Base-by-base conservation (phyloP, 495 filamentous ascomycete species). In the Penicillium desertorum region DNA sequence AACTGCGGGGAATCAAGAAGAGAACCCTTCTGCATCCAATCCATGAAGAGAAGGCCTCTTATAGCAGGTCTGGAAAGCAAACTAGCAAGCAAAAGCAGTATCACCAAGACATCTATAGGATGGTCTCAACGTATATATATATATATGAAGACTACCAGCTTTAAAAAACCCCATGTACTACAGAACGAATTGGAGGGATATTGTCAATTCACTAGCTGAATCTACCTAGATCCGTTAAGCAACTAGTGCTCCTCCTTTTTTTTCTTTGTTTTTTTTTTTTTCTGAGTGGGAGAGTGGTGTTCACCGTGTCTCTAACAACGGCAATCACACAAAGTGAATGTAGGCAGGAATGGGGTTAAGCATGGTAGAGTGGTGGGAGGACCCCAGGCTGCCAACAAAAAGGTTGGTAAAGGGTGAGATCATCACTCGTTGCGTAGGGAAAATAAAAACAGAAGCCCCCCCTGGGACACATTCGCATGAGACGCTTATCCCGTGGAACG, bases 171-270 rank as follows among this genome's bases (percentile, higher is more conserved):
- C 43, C 11, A 32, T 9, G 29, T 8, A 19, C 12, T 32, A 54
- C 8, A 37, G 12, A 39, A 23, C 12, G 41, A 9, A 51, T 59
- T 58, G 57, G 64, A 69, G 72, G 67, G 58, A 66, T 17, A 37
- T 73, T 71, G 60, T 56, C 66, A 74, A 65, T 70, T 65, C 63
- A 65, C 62, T 60, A 66, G 65, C 67, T 68, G 57, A 29, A 20
- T 52, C 52, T 54, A 59, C 42, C 20, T 50, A 29, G 42, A 56
- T 48, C 20, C 6, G 37, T 48, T 41, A 51, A 60, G 58, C 64
- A 70, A 57, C 68, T 49, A 68, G 65, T 65, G 59, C 63, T 66
- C 72, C 72, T 68, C 72, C 60, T 54, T 17, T 52, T 66, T 55
- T 61, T 66, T 60, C 58, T 57, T 42, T 58, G 56, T 55, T 42